Percentiles rank a stretch among this genome's conserved stretches.
Evolutionary conservation across 768 basidiomycete species (phyloP).

Genomic region (Mycena galopus): DNA sequence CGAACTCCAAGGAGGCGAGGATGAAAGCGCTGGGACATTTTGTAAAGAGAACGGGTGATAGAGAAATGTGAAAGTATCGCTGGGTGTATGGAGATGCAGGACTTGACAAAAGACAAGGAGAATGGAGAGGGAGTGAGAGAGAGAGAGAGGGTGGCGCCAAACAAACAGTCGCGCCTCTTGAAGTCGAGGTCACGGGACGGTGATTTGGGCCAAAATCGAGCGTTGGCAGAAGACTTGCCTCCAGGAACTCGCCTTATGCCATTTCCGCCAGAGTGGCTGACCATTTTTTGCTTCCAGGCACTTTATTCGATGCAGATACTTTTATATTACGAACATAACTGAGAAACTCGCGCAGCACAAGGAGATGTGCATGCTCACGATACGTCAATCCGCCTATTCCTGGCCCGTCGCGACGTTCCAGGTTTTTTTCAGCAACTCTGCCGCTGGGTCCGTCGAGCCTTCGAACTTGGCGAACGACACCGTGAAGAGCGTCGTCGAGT

Average conservation of each 20-base stretch:
- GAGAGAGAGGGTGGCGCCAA: neutral
- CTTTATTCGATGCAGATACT: conserved; percentile 1
- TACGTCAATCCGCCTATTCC: conserved; percentile 41
- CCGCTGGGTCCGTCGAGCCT: conserved; percentile 67
- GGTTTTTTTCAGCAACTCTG: conserved; percentile 69
- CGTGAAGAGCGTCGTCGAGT: conserved; percentile 75
- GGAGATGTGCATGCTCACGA: conserved; percentile 7
- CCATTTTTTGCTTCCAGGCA: neutral
- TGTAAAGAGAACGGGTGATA: conserved; percentile 40
- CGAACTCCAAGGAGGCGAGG: conserved; percentile 39
- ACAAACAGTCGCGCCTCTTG: conserved; percentile 22
- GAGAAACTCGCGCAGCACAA: neutral
- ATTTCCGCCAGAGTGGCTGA: neutral
- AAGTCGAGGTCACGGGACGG: conserved; percentile 27
- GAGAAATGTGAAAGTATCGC: conserved; percentile 37
- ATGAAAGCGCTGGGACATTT: conserved; percentile 37
- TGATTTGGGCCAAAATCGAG: neutral
- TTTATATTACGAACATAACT: conserved; percentile 1
- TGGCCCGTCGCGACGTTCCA: conserved; percentile 82
- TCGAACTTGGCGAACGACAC: conserved; percentile 79
- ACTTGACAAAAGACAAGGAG: conserved; percentile 33
- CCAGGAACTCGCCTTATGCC: neutral
- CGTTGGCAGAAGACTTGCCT: conserved; percentile 1
- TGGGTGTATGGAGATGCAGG: conserved; percentile 39
- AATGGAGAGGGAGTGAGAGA: conserved; percentile 26